phyloP scores from a whole-genome alignment of 352 stramenopile species.

The Globisporangium parvum region DNA sequence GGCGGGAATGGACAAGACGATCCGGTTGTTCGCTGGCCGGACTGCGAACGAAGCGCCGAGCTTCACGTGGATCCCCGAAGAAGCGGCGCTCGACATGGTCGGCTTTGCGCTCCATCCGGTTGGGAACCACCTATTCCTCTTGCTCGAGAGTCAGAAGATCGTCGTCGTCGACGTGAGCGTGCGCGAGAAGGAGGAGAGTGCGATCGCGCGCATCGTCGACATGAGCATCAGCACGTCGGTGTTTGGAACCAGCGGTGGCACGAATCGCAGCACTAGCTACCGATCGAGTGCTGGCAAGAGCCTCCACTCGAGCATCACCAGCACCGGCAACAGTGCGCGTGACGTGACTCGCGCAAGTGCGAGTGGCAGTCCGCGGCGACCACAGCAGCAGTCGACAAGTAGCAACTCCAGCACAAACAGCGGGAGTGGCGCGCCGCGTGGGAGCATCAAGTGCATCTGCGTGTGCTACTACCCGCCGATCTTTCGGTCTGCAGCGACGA shows the following conservation, averaged over 20 bases:
- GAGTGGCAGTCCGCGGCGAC: neutral
- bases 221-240: slow-evolving; percentile 12
- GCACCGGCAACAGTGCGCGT: neutral
- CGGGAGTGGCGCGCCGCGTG: neutral
- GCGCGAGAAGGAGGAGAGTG: slow-evolving; percentile 11
- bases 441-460: slow-evolving; percentile 21
- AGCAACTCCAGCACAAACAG: neutral
- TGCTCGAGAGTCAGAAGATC: slow-evolving; percentile 53
- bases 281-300: neutral
- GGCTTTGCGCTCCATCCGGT: slow-evolving; percentile 53
- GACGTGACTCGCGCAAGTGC: neutral
- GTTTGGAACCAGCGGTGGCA: neutral
- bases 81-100: slow-evolving; percentile 49
- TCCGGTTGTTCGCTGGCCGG: slow-evolving; percentile 49
- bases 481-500: slow-evolving; percentile 23
- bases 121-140: slow-evolving; percentile 40
- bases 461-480: slow-evolving; percentile 56
- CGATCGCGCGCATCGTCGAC: slow-evolving; percentile 32
- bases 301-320: neutral
- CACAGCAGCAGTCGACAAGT: neutral
- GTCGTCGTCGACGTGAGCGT: slow-evolving; percentile 36
- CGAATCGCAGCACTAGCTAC: neutral
- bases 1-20: slow-evolving; percentile 59
- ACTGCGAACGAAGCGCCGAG: slow-evolving; percentile 42
- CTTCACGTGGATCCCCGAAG: slow-evolving; percentile 71